These are phyloP conservation scores for Debaryomyces sp. DNA, from an alignment of 1,139 yeast species.

Conservation along the genomic window DNA sequence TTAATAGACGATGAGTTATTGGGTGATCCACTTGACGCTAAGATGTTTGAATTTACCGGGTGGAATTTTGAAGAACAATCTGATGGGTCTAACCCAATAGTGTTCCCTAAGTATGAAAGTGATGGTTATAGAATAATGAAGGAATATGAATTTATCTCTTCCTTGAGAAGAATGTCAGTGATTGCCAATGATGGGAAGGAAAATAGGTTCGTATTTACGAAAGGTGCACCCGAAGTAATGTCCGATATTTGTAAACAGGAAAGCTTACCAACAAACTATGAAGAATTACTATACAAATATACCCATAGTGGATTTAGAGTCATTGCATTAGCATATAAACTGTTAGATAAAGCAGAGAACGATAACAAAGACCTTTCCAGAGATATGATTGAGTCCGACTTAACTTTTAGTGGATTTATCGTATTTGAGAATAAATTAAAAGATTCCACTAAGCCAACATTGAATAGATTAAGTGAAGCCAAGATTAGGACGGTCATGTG, in stretches of 20 bases:
- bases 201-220: slow-evolving; percentile 60
- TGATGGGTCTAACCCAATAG: slow-evolving; percentile 24
- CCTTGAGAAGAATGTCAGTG: slow-evolving; percentile 90
- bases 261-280: slow-evolving; percentile 74
- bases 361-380: slow-evolving; percentile 29
- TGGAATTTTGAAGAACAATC: slow-evolving; percentile 76
- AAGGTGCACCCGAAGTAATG: slow-evolving; percentile 99
- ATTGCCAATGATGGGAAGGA: slow-evolving; percentile 49
- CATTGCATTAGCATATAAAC: slow-evolving; percentile 86
- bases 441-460: slow-evolving; percentile 61
- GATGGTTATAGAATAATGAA: slow-evolving; percentile 58
- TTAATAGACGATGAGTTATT: slow-evolving; percentile 74
- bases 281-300: slow-evolving; percentile 73
- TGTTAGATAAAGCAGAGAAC: slow-evolving; percentile 17
- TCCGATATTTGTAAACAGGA: slow-evolving; percentile 70
- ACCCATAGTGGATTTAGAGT: slow-evolving; percentile 95
- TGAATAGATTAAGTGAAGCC: slow-evolving; percentile 62
- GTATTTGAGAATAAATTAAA: slow-evolving; percentile 91
- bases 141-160: slow-evolving; percentile 84
- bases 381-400: slow-evolving; percentile 64
- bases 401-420: slow-evolving; percentile 83
- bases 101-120: slow-evolving; percentile 28
- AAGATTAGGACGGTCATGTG: slow-evolving; percentile 89
- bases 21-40: slow-evolving; percentile 92
- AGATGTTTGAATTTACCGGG: slow-evolving; percentile 87